Evolutionary conservation across 2,329 filamentous ascomycete genomes (phyloP), one percentile per base, ranked within the genome.

Genomic region (Colletotrichum nymphaeae): DNA sequence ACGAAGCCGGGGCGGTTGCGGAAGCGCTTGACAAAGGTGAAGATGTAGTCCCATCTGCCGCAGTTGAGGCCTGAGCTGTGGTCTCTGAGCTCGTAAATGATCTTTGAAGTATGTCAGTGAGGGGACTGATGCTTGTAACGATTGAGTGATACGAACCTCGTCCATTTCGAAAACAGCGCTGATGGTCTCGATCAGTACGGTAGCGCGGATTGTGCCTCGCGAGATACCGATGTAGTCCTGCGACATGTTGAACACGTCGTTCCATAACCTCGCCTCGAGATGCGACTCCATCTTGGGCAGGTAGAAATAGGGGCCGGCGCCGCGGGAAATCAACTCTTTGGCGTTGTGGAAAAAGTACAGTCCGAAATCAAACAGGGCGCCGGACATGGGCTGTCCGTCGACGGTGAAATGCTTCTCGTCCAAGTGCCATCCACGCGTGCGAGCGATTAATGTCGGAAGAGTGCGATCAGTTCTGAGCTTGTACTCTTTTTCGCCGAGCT

Each of bases 291-390:
- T 94, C 89, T 97, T 97, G 77, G 94, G 93, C 59, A 97, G 89
- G 84, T 97, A 97, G 84, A 96, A 97, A 89, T 97, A 97, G 69
- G 95, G 95, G 42, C 95, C 95, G 74, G 88, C 86, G 69, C 95
- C 95, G 74, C 90, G 89, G 84, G 92, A 91, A 77, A 97, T 90
- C 65, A 95, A 87, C 86, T 97, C 93, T 79, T 91, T 88, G 73
- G 94, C 95, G 83, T 97, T 97, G 90, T 97, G 94, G 91, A 93
- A 97, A 87, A 97, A 97, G 88, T 97, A 97, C 63, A 97, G 89
- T 80, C 95, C 95, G 81, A 97, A 97, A 85, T 97, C 95, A 83
- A 97, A 97, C 58, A 97, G 88, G 74, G 90, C 89, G 69, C 92
- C 95, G 30, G 94, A 96, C 77, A 97, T 95, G 78, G 95, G 91